Percentiles rank a stretch among this genome's conserved stretches.
These are phyloP conservation scores for Macadamia tetraphylla DNA, from an alignment of 164 flowering plant species.

Conservation along the genomic window DNA sequence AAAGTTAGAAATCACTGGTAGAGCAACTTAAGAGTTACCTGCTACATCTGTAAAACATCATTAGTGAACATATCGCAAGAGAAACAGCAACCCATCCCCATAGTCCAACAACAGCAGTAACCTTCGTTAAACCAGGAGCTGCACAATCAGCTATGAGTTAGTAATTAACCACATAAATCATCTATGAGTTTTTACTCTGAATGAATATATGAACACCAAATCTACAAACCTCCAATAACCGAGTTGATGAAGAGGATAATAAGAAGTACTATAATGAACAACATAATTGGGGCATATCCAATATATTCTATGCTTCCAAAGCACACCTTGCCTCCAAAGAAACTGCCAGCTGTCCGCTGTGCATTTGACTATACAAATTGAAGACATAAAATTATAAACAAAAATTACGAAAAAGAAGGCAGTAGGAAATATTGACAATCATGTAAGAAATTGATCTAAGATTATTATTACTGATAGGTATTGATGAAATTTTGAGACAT, in stretches of 20 bases:
- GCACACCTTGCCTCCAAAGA: constrained; percentile 37
- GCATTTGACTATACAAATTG: constrained; percentile 58
- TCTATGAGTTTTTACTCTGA: not conserved
- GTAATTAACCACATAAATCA: constrained; percentile 2
- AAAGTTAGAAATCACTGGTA: not conserved
- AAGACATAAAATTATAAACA: constrained; percentile 4
- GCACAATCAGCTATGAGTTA: constrained; percentile 12
- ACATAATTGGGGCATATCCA: constrained; percentile 81
- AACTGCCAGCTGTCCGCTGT: constrained; percentile 34
- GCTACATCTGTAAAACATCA: constrained; percentile 78
- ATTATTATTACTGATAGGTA: not conserved
- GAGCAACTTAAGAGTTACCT: constrained; percentile 44
- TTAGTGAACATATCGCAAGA: constrained; percentile 47
- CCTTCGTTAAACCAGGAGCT: constrained; percentile 70
- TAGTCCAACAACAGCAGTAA: constrained; percentile 87
- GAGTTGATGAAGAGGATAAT: constrained; percentile 74
- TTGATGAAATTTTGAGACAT: too few species aligned
- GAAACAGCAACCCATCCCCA: constrained; percentile 91
- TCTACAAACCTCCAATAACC: constrained; percentile 55
- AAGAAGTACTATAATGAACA: constrained; percentile 34
- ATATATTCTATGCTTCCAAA: constrained; percentile 32
- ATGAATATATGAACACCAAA: constrained; percentile 5
- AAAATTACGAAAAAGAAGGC: not conserved
- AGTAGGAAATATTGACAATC: not conserved
- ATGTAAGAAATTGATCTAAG: too few species aligned